Base-by-base conservation (phyloP, 2,329 filamentous ascomycete species). In the Aspergillus latus region DNA sequence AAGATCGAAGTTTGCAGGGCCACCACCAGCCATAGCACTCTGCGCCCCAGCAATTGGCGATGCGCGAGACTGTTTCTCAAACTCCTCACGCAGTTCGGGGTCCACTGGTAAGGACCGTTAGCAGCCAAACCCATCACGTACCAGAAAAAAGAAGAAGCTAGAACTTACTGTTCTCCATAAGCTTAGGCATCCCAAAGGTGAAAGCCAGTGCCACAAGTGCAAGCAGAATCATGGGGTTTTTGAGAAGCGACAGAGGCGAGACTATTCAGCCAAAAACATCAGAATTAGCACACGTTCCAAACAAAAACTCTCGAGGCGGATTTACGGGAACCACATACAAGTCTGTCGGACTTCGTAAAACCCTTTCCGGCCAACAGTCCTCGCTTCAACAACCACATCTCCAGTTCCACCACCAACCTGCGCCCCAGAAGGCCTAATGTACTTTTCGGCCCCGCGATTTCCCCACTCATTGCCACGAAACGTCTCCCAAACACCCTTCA, bases 181-280 rank as follows among this genome's bases (percentile, higher is more conserved):
- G 75, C 74, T 97, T 94, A 11, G 94, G 94, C 89, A 97, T 90
- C 63, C 92, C 92, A 66, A 97, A 82, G 61, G 96, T 92, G 63
- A 97, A 79, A 4, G 78, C 87, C 79, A 97, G 85, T 59, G 88
- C 91, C 39, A 94, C 86, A 34, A 96, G 76, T 4, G 88, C 92
- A 79, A 99, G 88, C 59, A 99, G 82, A 62, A 97, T 97, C 92
- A 97, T 97, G 3, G 94, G 94, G 71, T 90, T 96, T 80, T 94
- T 94, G 66, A 97, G 80, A 54, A 97, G 86, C 57, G 84, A 84
- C 56, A 97, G 69, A n/a, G 92, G 81, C 15, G 87, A 90, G 76
- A 93, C 88, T 91, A 62, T 45, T 6, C n/a, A 21, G 15, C 13
- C 11, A 8, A 42, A 43, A 4, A 50, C 37, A 40, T 56, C 43